Conservation (phyloP, 2,329 filamentous ascomycete species). For the Magnaporthales sp. region DNA sequence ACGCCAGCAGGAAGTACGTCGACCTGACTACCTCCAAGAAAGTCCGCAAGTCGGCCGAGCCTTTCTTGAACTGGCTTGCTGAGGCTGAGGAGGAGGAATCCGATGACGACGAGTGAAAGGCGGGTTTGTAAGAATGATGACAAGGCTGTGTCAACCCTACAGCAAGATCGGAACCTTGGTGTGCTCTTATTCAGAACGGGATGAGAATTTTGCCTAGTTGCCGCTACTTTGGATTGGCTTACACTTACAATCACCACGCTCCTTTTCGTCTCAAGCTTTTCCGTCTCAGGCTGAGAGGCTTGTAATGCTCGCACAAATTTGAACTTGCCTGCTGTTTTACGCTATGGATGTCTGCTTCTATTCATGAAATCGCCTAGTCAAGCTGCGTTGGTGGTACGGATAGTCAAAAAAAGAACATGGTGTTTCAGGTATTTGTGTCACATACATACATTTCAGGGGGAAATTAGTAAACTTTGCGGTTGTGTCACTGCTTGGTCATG, state of each 20-base stretch:
- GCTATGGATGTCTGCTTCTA: background rate
- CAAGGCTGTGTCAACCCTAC: background rate
- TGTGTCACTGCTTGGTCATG: background rate
- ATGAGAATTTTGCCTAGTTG: background rate
- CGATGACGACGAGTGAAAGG: conserved; percentile 30
- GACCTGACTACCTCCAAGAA: conserved; percentile 85
- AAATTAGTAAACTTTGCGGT: background rate
- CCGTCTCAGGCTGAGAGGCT: background rate
- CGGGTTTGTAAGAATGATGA: background rate
- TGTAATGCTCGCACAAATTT: background rate
- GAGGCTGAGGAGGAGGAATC: conserved; percentile 65
- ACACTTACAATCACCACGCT: background rate
- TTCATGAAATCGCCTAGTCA: background rate
- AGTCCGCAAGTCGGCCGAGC: conserved; percentile 88
- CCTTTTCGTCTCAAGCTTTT: background rate
- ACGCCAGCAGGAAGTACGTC: conserved; percentile 98
- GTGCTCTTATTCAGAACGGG: background rate
- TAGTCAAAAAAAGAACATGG: background rate
- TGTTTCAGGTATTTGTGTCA: background rate
- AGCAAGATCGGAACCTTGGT: background rate
- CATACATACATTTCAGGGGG: background rate
- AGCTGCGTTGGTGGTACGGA: background rate
- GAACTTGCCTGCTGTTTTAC: background rate
- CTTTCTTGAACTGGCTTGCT: conserved; percentile 90
- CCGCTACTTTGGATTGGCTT: background rate